Evolutionary conservation across 176 grass and related monocot genomes (phyloP).

Genomic region (Rhynchospora breviuscula): DNA sequence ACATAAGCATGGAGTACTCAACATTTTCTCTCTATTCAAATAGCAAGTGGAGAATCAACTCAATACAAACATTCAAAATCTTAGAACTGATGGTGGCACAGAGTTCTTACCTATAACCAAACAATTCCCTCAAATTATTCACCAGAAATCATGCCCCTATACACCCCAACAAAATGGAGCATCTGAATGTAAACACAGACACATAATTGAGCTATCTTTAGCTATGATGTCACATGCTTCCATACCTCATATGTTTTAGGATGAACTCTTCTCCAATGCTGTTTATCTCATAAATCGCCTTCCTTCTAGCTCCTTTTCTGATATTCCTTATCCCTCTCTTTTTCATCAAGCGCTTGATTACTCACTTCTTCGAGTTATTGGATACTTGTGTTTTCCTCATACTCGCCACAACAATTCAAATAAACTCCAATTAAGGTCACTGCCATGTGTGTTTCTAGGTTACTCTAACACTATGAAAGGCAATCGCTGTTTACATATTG

Average conservation of each 20-base stretch:
- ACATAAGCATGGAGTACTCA: neutral
- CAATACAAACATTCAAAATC: neutral
- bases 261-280: neutral
- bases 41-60: neutral
- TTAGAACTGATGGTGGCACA: neutral
- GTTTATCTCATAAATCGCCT: neutral
- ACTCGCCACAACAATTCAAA: no score
- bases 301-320: accelerated
- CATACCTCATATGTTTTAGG: neutral
- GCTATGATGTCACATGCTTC: neutral
- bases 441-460: no score
- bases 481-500: no score
- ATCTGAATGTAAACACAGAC: neutral
- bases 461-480: no score
- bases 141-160: neutral
- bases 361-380: no score
- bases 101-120: neutral
- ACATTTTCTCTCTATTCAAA: neutral
- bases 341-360: no score
- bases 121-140: neutral
- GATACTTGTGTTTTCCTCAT: no score
- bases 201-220: neutral
- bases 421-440: no score
- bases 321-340: neutral
- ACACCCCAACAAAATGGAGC: neutral